A percentile compares a stretch with the other conserved stretches of the same genome.
These are phyloP conservation scores for Backusella westeae DNA, from an alignment of 192 early-diverging fungal species.

Conservation along the genomic window DNA sequence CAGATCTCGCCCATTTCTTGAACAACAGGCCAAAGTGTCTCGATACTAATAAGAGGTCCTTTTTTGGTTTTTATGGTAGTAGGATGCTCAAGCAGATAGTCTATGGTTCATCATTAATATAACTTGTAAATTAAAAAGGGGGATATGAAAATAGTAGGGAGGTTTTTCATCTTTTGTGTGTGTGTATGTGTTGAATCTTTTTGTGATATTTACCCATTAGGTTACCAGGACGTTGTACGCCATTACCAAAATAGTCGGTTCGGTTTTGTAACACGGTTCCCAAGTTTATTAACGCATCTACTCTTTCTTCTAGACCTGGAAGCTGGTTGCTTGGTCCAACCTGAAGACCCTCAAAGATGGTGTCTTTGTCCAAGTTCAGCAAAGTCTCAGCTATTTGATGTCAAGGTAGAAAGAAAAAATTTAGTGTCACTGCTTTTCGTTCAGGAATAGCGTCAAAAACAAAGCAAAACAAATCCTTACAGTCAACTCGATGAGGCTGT, in stretches of 20 bases:
- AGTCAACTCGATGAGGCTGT: slow-evolving; percentile 73
- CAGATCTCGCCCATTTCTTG: slow-evolving; percentile 79
- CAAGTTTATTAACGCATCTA: slow-evolving; percentile 65
- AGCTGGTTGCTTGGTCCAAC: slow-evolving; percentile 73
- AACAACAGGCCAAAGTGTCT: slow-evolving; percentile 78
- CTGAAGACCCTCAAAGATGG: slow-evolving; percentile 68
- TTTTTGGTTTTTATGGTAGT: slow-evolving; percentile 42
- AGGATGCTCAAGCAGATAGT: slow-evolving; percentile 64
- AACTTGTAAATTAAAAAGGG: neutral
- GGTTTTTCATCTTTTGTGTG: neutral
- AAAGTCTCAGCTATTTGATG: slow-evolving; percentile 47
- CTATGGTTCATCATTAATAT: neutral
- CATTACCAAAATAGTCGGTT: slow-evolving; percentile 58
- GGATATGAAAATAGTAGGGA: neutral
- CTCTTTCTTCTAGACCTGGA: slow-evolving; percentile 78
- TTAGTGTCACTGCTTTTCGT: neutral
- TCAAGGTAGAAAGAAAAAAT: neutral
- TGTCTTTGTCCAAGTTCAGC: slow-evolving; percentile 44
- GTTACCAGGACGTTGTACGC: slow-evolving; percentile 76
- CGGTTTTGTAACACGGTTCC: slow-evolving; percentile 55
- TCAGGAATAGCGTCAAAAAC: neutral
- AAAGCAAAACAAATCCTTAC: slow-evolving; percentile 34
- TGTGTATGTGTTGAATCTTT: neutral
- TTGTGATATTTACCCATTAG: slow-evolving; percentile 55
- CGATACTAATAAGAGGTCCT: slow-evolving; percentile 49